Conservation (phyloP, 139 green algal species). For the Marvania coccoides region DNA sequence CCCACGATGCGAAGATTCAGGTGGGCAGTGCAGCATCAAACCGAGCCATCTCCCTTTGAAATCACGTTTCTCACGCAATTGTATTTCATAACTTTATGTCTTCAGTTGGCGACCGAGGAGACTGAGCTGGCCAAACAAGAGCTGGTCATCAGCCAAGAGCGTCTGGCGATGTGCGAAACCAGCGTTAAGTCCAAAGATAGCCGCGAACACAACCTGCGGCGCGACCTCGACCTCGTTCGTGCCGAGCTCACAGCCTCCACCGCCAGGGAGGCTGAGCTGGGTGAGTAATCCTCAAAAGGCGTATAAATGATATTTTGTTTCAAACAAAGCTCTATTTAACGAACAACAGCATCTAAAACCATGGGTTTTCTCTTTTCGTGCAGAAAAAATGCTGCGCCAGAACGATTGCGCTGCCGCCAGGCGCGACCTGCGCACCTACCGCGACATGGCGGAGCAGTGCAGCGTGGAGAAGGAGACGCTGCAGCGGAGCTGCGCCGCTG, state of each 20-base stretch:
- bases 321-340: not conserved
- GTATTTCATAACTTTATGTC: not conserved
- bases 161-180: not conserved
- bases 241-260: not conserved
- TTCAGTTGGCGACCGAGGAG: not conserved
- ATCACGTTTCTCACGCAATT: too few species aligned
- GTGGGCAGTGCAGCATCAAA: too few species aligned
- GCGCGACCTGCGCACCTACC: not conserved
- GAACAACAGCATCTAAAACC: too few species aligned
- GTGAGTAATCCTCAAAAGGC: not conserved
- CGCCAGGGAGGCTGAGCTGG: not conserved
- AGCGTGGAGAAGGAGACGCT: not conserved
- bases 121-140: not conserved
- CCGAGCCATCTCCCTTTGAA: too few species aligned
- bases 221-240: not conserved
- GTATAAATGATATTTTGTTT: not conserved
- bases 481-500: not conserved
- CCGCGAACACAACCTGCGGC: not conserved
- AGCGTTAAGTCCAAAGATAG: not conserved
- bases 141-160: not conserved
- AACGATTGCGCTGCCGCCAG: not conserved
- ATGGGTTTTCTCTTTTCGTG: too few species aligned
- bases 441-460: conserved; percentile 2
- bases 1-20: too few species aligned
- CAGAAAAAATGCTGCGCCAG: not conserved